These are phyloP conservation scores for Phialophora tarda DNA, from an alignment of 2,329 filamentous ascomycete genomes.

Conservation along the genomic window DNA sequence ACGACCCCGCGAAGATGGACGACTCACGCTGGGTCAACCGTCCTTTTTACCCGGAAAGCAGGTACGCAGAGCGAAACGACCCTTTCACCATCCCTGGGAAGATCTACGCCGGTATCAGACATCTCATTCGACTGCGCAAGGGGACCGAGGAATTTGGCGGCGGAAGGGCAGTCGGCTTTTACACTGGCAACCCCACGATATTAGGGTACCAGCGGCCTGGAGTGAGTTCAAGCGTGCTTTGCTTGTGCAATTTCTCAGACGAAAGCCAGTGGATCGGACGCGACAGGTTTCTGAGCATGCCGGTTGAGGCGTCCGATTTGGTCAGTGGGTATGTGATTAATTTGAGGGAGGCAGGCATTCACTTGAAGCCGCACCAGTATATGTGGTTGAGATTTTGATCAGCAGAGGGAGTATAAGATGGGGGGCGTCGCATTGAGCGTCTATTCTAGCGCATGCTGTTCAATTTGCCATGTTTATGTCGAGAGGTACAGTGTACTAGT, in stretches of 20 bases:
- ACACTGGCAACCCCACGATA: constrained; percentile 35
- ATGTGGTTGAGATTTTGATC: constrained; percentile 35
- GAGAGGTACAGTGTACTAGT: too few species aligned
- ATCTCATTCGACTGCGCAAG: constrained; percentile 36
- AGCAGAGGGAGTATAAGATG: neutral
- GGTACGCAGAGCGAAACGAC: constrained; percentile 35
- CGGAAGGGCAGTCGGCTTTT: constrained; percentile 36
- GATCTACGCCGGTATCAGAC: constrained; percentile 36
- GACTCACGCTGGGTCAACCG: constrained; percentile 38
- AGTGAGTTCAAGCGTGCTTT: constrained; percentile 29
- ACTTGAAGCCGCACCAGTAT: constrained; percentile 37
- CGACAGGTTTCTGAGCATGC: constrained; percentile 38
- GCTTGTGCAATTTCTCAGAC: constrained; percentile 39
- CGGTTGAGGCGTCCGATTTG: constrained; percentile 32
- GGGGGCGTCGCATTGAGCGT: neutral
- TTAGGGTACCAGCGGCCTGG: constrained; percentile 38
- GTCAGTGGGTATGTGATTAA: constrained; percentile 34
- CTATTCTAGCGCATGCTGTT: neutral
- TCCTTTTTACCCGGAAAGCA: constrained; percentile 33
- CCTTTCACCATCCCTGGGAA: constrained; percentile 31
- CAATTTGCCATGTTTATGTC: neutral
- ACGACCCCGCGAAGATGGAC: constrained; percentile 38
- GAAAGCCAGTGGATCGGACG: constrained; percentile 35
- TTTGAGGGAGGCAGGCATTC: constrained; percentile 35
- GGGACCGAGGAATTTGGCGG: constrained; percentile 35